Base-by-base conservation (phyloP, 2,329 filamentous ascomycete species). In the Metarhizium anisopliae region DNA sequence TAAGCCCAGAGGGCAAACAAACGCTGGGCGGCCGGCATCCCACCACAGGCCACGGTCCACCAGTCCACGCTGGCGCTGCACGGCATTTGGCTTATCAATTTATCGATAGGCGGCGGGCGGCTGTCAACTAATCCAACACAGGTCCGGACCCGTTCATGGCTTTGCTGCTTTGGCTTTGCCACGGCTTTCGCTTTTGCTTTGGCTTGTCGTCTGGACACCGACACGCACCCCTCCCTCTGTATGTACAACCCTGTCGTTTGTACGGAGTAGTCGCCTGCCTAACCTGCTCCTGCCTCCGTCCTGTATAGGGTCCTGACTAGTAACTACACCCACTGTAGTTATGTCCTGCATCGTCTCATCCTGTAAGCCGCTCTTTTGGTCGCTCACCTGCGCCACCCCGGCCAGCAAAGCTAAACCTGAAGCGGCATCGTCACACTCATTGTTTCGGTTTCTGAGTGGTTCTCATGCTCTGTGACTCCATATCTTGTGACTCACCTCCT, bases 401-500 rank as follows among this genome's bases (percentile, higher is more conserved):
- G 16, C 52, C 2, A 20, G 51, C 7, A 35, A 7, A 35, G 25
- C 56, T 58, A 58, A 30, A n/a, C 53, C 53, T 16, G 50, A 53
- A 53, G 40, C 45, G 53, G 54, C 51, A 54, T 36, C 50, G 40
- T 40, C 49, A 49, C 56, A 47, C 29, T 16, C 18, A 10, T 43
- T 51, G 56, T 52, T 53, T 58, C 51, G 56, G 42, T 47, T 53
- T 30, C 38, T 42, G 14, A 53, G 47, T 55, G 53, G 56, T 45
- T 49, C 50, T 47, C 38, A 47, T 47, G 43, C 25, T 47, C n/a
- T 45, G 38, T n/a, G 43, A 47, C 53, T 43, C 49, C 52, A 30
- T 42, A 51, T 53, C 57, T 51, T 57, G 55, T 59, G 57, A 59
- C 57, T 59, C 57, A 57, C 52, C 30, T 47, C 40, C 18, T 51